phyloP scores from a whole-genome alignment of 1,139 yeast species.

The Geotrichum australiense region DNA sequence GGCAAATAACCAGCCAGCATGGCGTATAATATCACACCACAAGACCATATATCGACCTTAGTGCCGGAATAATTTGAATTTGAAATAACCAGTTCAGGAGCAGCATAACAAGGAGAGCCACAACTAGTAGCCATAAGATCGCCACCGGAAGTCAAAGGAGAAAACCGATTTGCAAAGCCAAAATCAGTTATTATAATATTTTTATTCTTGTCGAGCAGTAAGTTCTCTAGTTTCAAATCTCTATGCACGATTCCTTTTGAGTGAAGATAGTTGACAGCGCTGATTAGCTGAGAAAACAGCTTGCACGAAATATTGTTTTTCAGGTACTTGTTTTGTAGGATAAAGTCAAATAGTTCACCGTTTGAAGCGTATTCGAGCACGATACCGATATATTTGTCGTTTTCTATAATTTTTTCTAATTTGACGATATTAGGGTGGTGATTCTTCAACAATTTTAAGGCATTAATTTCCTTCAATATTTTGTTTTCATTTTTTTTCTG shows the following conservation, averaged over 20 bases:
- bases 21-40: constrained; percentile 90
- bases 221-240: constrained; percentile 82
- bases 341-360: constrained; percentile 91
- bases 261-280: constrained; percentile 83
- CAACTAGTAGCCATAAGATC: constrained; percentile 68
- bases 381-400: constrained; percentile 90
- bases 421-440: constrained; percentile 85
- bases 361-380: constrained; percentile 95
- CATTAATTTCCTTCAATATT: constrained; percentile 88
- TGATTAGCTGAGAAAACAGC: constrained; percentile 53
- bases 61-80: constrained; percentile 73
- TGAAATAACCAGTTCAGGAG: constrained; percentile 70
- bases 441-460: constrained; percentile 62
- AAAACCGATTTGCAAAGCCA: constrained; percentile 86
- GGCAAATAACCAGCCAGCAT: constrained; percentile 86
- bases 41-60: constrained; percentile 81
- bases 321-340: constrained; percentile 74
- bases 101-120: constrained; percentile 95
- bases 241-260: constrained; percentile 78
- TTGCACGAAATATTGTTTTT: constrained; percentile 48
- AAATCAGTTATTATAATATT: constrained; percentile 81
- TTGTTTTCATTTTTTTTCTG: constrained; percentile 76
- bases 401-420: constrained; percentile 85
- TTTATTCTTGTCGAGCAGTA: constrained; percentile 61
- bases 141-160: constrained; percentile 34